phyloP scores from a whole-genome alignment of 441 rosid species.

The Croton laevigatus region DNA sequence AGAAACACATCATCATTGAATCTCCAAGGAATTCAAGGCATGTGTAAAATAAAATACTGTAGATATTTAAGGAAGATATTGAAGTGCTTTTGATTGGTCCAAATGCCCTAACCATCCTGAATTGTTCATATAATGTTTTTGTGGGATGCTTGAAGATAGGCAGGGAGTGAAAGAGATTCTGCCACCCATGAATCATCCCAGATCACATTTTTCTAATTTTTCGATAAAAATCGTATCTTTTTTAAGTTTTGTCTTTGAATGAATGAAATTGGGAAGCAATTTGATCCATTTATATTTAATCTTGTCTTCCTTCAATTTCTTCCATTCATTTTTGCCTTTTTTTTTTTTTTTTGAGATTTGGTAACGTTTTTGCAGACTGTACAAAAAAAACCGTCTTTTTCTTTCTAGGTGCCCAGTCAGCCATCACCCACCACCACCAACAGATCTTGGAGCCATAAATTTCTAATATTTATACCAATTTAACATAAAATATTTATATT shows the following conservation, averaged over 20 bases:
- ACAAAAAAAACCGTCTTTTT: slow-evolving; percentile 30
- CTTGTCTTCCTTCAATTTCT: slow-evolving; percentile 29
- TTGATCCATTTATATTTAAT: slow-evolving; percentile 50
- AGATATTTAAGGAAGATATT: not conserved
- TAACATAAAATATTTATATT: not conserved
- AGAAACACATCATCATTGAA: not conserved
- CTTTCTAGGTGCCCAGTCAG: slow-evolving; percentile 25
- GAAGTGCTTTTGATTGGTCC: not conserved
- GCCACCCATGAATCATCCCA: slow-evolving; percentile 33
- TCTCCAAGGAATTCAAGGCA: not conserved
- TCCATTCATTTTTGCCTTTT: slow-evolving; percentile 32
- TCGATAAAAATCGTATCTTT: not conserved
- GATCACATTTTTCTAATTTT: not conserved
- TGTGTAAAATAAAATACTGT: not conserved
- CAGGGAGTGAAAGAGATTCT: slow-evolving; percentile 35
- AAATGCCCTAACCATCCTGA: not conserved
- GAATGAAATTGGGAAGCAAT: slow-evolving; percentile 20
- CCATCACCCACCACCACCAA: slow-evolving; percentile 22
- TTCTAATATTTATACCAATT: not conserved
- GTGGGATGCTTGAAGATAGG: slow-evolving; percentile 24
- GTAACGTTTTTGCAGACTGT: not conserved
- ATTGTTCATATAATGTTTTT: not conserved
- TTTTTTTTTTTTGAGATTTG: not conserved
- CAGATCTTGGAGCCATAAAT: slow-evolving; percentile 11
- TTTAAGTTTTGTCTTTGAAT: not conserved